Evolutionary conservation across 208 protist species (phyloP), one percentile per base, ranked within the genome.

Genomic region (Trypanosoma rangeli): DNA sequence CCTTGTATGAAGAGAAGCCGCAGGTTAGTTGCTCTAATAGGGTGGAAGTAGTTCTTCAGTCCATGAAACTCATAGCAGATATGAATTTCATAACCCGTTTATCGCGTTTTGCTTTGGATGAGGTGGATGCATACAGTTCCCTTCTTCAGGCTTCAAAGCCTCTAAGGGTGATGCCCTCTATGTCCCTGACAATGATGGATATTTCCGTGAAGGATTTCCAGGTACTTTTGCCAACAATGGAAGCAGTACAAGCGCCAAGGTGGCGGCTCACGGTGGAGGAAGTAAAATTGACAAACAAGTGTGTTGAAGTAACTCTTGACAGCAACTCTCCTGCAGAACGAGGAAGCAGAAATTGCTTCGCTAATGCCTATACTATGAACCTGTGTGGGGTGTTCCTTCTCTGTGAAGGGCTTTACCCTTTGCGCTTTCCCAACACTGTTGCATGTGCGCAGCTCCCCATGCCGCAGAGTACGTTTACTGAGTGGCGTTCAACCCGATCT

Each of bases 331-430:
- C 18, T 22, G 50, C n/a, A 35, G 50, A 0, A 58, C 39, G 24
- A 8, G 22, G 31, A 37, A 29, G 12, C 18, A 9, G 66, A 5
- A 26, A 50, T 3, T 73, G 52, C 57, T 59, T 66, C 13, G 48
- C 59, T 50, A 64, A 73, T 48, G n/a, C 53, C 15, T 64, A 67
- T 39, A 66, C 59, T 16, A 24, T 73, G 28, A 35, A 50, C 5
- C 7, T 66, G n/a, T 49, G 10, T 12, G 59, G 50, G 8, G 49
- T 24, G 24, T 16, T 31, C 8, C 5, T 73, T 15, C 0, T 15
- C 20, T 58, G 48, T 56, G 37, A 50, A 1, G 46, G 15, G 18
- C 59, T 73, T 13, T 60, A 44, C 29, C 59, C 68, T 13, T 42
- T 73, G 9, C 5, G 48, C 10, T 37, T 73, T 0, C 68, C 68